A percentile compares a stretch with the other conserved stretches of the same genome.
Evolutionary conservation across 371 early-diverging fungal genomes (phyloP).

Genomic region (Rhizopus arrhizus): DNA sequence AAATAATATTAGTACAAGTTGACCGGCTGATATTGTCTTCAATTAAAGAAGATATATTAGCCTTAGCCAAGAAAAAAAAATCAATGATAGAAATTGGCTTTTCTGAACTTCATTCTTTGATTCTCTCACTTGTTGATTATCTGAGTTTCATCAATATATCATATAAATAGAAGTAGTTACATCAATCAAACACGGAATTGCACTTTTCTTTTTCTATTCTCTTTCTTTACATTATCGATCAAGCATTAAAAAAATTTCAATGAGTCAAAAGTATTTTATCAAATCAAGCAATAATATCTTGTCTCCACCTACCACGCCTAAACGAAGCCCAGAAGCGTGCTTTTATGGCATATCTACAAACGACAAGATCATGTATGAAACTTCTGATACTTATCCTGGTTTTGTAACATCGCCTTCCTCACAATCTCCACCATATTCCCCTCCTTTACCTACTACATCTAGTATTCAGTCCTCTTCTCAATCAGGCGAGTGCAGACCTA

Average conservation of each 20-base stretch:
- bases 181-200: not conserved
- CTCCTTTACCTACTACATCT: not conserved
- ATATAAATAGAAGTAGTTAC: not conserved
- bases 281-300: not conserved
- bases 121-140: not conserved
- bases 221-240: not conserved
- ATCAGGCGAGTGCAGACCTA: not conserved
- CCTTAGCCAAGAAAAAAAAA: too few relatives aligned
- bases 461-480: not conserved
- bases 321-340: slow-evolving; percentile 2
- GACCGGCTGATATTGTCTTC: too few relatives aligned
- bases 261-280: not conserved
- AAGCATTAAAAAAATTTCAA: not conserved
- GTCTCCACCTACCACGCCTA: slow-evolving; percentile 17
- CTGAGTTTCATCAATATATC: slow-evolving; percentile 1
- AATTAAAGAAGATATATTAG: too few relatives aligned
- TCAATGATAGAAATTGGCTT: not conserved
- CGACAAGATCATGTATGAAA: not conserved
- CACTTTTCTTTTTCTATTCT: slow-evolving; percentile 4
- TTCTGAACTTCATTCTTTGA: slow-evolving; percentile 1
- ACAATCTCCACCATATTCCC: not conserved
- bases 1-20: too few relatives aligned
- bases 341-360: not conserved
- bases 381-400: not conserved
- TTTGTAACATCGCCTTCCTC: not conserved